Evolutionary conservation across 2,329 filamentous ascomycete genomes (phyloP).

Genomic region (Fusarium sp.): DNA sequence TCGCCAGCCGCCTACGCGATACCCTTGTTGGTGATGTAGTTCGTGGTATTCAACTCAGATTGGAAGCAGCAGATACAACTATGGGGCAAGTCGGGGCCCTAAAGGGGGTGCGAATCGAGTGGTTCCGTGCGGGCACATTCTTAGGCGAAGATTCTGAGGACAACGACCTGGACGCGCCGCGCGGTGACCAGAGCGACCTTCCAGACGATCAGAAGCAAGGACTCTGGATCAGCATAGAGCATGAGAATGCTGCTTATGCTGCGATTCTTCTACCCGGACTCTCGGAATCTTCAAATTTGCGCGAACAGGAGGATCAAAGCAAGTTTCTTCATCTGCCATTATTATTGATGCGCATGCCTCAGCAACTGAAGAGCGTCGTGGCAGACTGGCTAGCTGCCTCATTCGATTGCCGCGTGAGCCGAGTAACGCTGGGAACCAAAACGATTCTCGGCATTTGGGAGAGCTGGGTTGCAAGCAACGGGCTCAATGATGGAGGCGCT

Average conservation of each 20-base stretch:
- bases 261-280: slow-evolving; percentile 61
- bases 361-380: slow-evolving; percentile 60
- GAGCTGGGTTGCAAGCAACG: slow-evolving; percentile 58
- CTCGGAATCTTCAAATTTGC: slow-evolving; percentile 3
- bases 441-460: slow-evolving; percentile 64
- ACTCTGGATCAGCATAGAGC: slow-evolving; percentile 61
- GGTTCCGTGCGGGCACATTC: slow-evolving; percentile 52
- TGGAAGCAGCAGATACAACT: slow-evolving; percentile 56
- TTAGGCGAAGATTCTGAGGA: slow-evolving; percentile 46
- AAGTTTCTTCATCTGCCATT: slow-evolving; percentile 63
- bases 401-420: slow-evolving; percentile 67
- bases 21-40: slow-evolving; percentile 68
- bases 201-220: slow-evolving; percentile 44
- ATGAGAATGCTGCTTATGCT: slow-evolving; percentile 64
- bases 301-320: slow-evolving; percentile 1
- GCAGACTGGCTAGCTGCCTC: slow-evolving; percentile 62
- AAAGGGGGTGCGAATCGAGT: slow-evolving; percentile 60
- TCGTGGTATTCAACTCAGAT: slow-evolving; percentile 67
- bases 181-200: slow-evolving; percentile 30
- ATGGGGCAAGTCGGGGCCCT: slow-evolving; percentile 55
- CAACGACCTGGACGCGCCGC: slow-evolving; percentile 13
- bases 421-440: slow-evolving; percentile 61
- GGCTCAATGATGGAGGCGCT: slow-evolving; percentile 48
- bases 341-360: slow-evolving; percentile 66
- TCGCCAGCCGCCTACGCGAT: slow-evolving; percentile 64